Base-by-base conservation (phyloP, 495 filamentous ascomycete genomes). In the Hypoxylon trugodes region DNA sequence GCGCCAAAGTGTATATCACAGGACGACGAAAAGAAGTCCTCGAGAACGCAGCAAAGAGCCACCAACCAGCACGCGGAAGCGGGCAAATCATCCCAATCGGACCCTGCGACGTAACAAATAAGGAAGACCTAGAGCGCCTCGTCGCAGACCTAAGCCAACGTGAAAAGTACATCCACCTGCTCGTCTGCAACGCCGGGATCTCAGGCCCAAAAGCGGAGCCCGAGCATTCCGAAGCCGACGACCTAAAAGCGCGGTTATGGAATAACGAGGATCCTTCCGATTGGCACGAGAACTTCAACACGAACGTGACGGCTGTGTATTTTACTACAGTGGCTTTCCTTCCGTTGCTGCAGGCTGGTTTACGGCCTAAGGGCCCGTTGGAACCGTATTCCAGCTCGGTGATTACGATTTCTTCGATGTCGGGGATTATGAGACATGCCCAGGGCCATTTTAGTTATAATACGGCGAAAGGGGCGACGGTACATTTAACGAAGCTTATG, bases 1-100 rank as follows among this genome's bases (percentile, higher is more conserved):
- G 88, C 8, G 87, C 88, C 26, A 69, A 73, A 13, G 84, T 91
- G 35, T 91, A 89, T 77, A 88, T 91, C 63, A 69, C 88, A 4
- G 87, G 87, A 18, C 76, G 88, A 6, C 78, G 86, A 3, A 73
- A 77, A 48, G 80, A 86, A 22, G 74, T 81, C 0, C 80, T 88
- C 0, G 75, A 85, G 45, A 76, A 77, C 35, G 78, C 81, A 7
- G 77, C 83, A 1, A 72, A 72, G 18, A 63, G 59, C 3, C 75
- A 77, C 43, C 73, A 73, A 4, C 74, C 73, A 0, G 37, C 60
- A 2, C 52, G 55, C 12, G 66, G 67, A 0, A 65, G 49, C 6
- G 72, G 73, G 0, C 57, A 69, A 30, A 77, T 77, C 65, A 73
- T 74, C 16, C 70, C 59, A n/a, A 61, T 73, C 26, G 72, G 71